phyloP scores from a whole-genome alignment of 2,329 filamentous ascomycete species.

The Fusarium musae region DNA sequence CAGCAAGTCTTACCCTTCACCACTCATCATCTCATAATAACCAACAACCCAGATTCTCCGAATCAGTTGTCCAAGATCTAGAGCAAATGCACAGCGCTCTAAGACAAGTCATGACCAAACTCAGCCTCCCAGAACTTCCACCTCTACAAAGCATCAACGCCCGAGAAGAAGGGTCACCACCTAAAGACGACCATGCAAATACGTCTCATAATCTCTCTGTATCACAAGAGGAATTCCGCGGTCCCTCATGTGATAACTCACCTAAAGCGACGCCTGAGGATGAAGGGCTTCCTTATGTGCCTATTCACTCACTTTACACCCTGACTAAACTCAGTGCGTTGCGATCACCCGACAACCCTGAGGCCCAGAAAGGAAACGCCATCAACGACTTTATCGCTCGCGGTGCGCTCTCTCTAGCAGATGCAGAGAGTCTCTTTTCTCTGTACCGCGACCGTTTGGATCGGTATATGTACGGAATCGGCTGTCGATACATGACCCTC shows the following conservation, averaged over 20 bases:
- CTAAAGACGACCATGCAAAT: constrained; percentile 34
- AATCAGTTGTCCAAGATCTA: constrained; percentile 39
- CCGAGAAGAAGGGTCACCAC: constrained; percentile 39
- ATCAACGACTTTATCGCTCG: constrained; percentile 51
- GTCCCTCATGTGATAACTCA: constrained; percentile 45
- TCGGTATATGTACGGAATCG: constrained; percentile 63
- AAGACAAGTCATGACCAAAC: constrained; percentile 41
- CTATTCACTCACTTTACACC: constrained; percentile 54
- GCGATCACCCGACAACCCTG: constrained; percentile 48
- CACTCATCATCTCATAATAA: background rate
- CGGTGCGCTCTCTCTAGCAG: constrained; percentile 56
- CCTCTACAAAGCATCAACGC: constrained; percentile 36
- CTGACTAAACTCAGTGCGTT: constrained; percentile 52
- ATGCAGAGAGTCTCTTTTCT: constrained; percentile 62
- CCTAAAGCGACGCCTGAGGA: constrained; percentile 48
- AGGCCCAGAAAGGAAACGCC: constrained; percentile 34
- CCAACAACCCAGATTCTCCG: constrained; percentile 18
- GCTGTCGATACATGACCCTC: constrained; percentile 61
- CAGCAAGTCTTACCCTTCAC: constrained; percentile 40
- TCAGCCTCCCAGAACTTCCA: constrained; percentile 40
- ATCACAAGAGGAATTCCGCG: constrained; percentile 36
- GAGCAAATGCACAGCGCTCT: constrained; percentile 43
- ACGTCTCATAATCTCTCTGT: constrained; percentile 6
- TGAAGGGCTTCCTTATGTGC: constrained; percentile 51
- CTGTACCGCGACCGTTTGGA: constrained; percentile 63